Evolutionary conservation across 768 basidiomycete species (phyloP), one percentile per base, ranked within the genome.

Genomic region (Auricularia cornea): DNA sequence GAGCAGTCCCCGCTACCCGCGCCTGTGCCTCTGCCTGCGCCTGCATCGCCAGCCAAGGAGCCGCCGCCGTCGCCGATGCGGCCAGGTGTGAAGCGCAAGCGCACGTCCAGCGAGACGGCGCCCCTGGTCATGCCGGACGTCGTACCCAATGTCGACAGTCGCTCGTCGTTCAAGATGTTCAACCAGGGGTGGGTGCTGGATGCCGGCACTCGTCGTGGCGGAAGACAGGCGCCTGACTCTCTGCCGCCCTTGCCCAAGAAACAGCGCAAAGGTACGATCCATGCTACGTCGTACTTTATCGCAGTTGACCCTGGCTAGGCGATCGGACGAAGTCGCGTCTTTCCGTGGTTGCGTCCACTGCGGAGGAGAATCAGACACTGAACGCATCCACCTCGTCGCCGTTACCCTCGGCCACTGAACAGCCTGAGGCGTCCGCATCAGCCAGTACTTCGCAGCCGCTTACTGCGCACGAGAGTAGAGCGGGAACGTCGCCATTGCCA

Each of bases 181-280:
- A 88, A 97, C 64, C 78, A 80, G 28, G 94, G 94, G 0, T 95
- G 92, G 93, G 91, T 96, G 8, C 75, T 95, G 16, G 90, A 92
- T 28, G 78, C 84, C 2, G 90, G 88, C 35, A 82, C 85, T 60
- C 82, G 84, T 66, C 81, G 93, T 33, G 82, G 85, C 32, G 84
- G 85, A 26, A 77, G 89, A 35, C 59, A 54, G 38, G 40, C 77
- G 16, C 65, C 79, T 11, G 84, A 85, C 29, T 76, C 71, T 3
- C 65, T 78, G 32, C 82, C 80, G 35, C 82, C 84, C 11, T 83
- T 84, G 32, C 83, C 77, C 73, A 87, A 86, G 74, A 79, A 77
- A 38, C 75, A 75, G 64, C 82, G 82, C 59, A 78, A 75, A 26
- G 79, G 84, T 78, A 63, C 60, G 71, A 61, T 6, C 60, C 33